Conservation (phyloP, 2,329 filamentous ascomycete species). For the Fusarium siculi region DNA sequence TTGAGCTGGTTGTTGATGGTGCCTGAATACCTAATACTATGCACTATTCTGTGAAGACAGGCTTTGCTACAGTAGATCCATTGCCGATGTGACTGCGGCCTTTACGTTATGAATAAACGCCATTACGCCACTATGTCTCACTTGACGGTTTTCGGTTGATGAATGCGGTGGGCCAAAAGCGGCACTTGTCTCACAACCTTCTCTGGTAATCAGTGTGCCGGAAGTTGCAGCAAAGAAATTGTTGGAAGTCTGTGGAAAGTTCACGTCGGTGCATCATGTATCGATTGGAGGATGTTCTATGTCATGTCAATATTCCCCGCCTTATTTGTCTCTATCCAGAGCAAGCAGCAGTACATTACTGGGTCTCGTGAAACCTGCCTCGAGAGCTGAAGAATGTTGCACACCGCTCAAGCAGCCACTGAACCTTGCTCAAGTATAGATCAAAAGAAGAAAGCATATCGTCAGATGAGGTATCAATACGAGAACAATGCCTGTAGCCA, state of each 20-base stretch:
- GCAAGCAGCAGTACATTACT: rapidly evolving
- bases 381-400: neutral
- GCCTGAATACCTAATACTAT: too few species aligned
- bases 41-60: rapidly evolving
- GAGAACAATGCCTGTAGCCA: neutral
- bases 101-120: rapidly evolving
- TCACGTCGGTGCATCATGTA: rapidly evolving
- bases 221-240: neutral
- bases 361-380: neutral
- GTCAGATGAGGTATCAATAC: rapidly evolving
- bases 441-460: rapidly evolving
- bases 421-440: rapidly evolving
- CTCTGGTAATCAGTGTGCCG: rapidly evolving
- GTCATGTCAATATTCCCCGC: rapidly evolving
- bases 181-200: neutral
- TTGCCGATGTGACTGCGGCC: rapidly evolving
- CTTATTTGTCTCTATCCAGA: neutral
- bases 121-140: rapidly evolving
- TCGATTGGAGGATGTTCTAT: too few species aligned
- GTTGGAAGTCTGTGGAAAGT: neutral
- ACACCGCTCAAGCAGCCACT: neutral
- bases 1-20: neutral
- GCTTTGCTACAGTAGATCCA: neutral
- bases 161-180: too few species aligned
- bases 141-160: rapidly evolving